Evolutionary conservation across 225 moss, liverwort and hornwort genomes (phyloP), one percentile per base, ranked within the genome.

Genomic region (Straminergon stramineum): DNA sequence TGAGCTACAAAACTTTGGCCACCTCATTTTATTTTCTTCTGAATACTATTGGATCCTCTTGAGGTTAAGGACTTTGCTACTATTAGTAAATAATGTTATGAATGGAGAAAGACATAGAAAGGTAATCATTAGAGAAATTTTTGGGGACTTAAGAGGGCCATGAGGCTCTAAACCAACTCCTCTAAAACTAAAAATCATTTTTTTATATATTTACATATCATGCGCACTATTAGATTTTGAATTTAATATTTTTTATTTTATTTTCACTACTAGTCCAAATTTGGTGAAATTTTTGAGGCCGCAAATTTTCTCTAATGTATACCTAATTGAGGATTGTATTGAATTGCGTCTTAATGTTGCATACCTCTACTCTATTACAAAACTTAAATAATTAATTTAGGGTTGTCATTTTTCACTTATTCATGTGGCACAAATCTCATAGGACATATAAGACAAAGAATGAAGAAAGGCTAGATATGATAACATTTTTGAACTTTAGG

Each of bases 341-440:
- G 1, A 71, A 24, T 14, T 71, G 3, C 2, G 1, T 41, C 3
- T 39, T 24, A 41, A 39, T 26, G 1, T 1, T 7, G 2, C 6
- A 27, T 15, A 26, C n/a, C 10, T 45, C 6, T 1, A 45, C 6
- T 74, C 28, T 5, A 28, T 28, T 74, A 10, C 45, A 30, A 48
- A 48, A 75, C 1, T 6, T 17, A 75, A 48, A 48, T n/a, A n/a
- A n/a, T n/a, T n/a, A n/a, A n/a, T 11, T 0, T 45, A 30, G 11
- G 1, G 2, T 10, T 45, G 6, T 45, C 3, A 30, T 75, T 75
- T 24, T 69, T 17, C 3, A 45, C 5, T 71, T 28, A 27, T 43
- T 48, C 11, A 75, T 30, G 1, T 30, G 4, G 2, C 2, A 17
- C 18, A 75, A 48, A 30, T 17, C 11, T 45, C 30, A 30, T 6